Percentiles rank a stretch among this genome's conserved stretches.
Evolutionary conservation across 495 filamentous ascomycete species (phyloP).

Genomic region (Saxispiralis lemnorum): DNA sequence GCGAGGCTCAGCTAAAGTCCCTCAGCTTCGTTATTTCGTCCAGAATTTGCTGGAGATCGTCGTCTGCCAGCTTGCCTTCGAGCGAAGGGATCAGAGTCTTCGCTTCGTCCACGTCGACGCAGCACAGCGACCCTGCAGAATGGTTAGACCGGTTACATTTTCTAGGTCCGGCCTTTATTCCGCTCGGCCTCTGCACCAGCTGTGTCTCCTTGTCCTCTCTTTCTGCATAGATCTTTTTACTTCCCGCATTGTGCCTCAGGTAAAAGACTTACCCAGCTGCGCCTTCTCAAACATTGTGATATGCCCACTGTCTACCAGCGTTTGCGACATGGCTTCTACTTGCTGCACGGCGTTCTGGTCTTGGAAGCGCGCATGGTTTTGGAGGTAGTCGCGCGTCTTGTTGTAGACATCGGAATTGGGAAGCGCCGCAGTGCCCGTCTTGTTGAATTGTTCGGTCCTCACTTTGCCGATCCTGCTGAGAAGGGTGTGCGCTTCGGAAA

Average conservation of each 20-base stretch:
- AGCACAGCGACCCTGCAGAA: slow-evolving; percentile 62
- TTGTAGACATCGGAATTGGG: slow-evolving; percentile 23
- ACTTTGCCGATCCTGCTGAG: slow-evolving; percentile 72
- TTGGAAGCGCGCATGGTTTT: slow-evolving; percentile 87
- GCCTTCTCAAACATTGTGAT: slow-evolving; percentile 82
- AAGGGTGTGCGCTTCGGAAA: slow-evolving; percentile 72
- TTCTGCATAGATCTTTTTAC: background rate
- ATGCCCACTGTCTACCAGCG: slow-evolving; percentile 39
- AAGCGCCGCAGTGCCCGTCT: slow-evolving; percentile 1
- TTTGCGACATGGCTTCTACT: slow-evolving; percentile 48
- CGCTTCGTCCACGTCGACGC: slow-evolving; percentile 81
- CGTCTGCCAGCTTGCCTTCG: slow-evolving; percentile 69
- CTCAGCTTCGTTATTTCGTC: slow-evolving; percentile 71
- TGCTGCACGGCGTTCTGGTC: slow-evolving; percentile 83
- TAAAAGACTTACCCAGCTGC: slow-evolving; percentile 54
- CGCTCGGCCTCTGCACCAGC: too few relatives aligned
- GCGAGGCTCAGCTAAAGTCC: slow-evolving; percentile 5
- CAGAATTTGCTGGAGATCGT: slow-evolving; percentile 67
- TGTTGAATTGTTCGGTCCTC: slow-evolving; percentile 44
- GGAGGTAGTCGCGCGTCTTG: slow-evolving; percentile 81
- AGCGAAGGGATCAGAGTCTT: slow-evolving; percentile 90
- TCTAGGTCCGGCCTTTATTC: too few relatives aligned
- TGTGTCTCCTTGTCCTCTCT: slow-evolving; percentile 6
- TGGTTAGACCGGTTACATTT: too few relatives aligned
- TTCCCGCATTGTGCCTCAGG: too few relatives aligned